Percentiles rank a stretch among this genome's conserved stretches.
phyloP scores from a whole-genome alignment of 2,329 filamentous ascomycete genomes.

The Apiospora malaysiana region DNA sequence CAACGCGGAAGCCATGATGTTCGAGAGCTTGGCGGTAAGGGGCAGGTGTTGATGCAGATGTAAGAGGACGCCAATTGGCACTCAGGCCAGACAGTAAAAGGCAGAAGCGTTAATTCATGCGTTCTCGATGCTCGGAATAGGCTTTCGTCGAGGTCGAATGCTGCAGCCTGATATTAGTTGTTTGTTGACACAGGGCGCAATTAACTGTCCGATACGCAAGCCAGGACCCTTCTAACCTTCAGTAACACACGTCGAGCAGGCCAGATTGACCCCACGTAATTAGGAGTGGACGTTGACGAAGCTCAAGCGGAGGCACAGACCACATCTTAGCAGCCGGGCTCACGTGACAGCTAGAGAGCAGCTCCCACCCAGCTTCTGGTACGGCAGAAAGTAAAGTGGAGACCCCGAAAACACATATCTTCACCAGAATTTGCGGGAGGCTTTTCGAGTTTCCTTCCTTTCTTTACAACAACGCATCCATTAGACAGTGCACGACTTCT shows the following conservation, averaged over 20 bases:
- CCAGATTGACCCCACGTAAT: constrained; percentile 19
- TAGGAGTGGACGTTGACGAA: constrained; percentile 15
- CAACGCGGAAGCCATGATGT: constrained; percentile 89
- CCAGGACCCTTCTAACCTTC: constrained; percentile 11
- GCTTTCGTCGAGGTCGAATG: constrained; percentile 25
- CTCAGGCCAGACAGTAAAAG: constrained; percentile 33
- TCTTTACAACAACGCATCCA: constrained; percentile 69
- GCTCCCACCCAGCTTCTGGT: neutral
- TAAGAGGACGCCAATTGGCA: constrained; percentile 38
- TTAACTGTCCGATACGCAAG: constrained; percentile 8
- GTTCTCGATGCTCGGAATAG: constrained; percentile 21
- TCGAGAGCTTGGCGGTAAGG: constrained; percentile 29
- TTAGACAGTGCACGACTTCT: constrained; percentile 83
- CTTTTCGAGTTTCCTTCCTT: constrained; percentile 43
- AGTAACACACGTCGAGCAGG: constrained; percentile 1
- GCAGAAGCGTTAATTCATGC: constrained; percentile 30
- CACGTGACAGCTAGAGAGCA: constrained; percentile 4
- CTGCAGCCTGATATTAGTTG: constrained; percentile 23
- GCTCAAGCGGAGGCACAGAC: neutral
- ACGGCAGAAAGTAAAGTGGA: neutral
- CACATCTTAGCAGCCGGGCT: constrained; percentile 7
- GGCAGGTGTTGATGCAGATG: constrained; percentile 30
- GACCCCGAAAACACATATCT: neutral
- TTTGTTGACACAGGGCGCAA: constrained; percentile 18
- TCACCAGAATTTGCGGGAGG: constrained; percentile 3